phyloP scores from a whole-genome alignment of 176 grass and related monocot species.

The Cenchrus purpureus region DNA sequence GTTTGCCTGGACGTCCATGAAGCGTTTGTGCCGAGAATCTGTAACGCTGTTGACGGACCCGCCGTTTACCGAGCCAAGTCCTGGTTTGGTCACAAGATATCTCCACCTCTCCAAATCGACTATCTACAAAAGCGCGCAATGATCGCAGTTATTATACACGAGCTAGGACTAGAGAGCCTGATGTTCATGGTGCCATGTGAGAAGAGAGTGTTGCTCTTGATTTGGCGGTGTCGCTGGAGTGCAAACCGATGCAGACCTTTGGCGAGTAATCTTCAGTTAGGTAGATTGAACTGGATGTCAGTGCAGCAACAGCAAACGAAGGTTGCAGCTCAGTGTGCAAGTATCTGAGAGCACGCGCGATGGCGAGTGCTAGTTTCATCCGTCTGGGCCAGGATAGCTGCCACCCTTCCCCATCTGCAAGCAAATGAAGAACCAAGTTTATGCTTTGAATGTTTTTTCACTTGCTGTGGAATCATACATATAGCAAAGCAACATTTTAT shows the following conservation, averaged over 20 bases:
- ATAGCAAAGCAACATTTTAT: conserved; percentile 10
- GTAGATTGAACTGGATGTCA: conserved; percentile 83
- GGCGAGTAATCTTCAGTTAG: conserved; percentile 94
- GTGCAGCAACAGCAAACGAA: conserved; percentile 64
- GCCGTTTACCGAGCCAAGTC: conserved; percentile 50
- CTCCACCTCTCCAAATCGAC: conserved; percentile 95
- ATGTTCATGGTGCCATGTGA: neutral
- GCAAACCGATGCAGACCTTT: conserved; percentile 52
- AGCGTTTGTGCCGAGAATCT: conserved; percentile 57
- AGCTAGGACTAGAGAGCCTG: neutral
- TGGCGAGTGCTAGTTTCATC: conserved; percentile 70
- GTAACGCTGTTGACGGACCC: conserved; percentile 44
- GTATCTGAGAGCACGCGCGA: conserved; percentile 74
- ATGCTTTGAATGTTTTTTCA: neutral
- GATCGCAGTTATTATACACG: neutral
- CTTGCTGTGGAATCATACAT: neutral
- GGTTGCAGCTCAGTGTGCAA: conserved; percentile 88
- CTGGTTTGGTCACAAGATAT: conserved; percentile 59
- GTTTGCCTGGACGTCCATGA: conserved; percentile 84
- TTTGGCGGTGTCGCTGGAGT: neutral
- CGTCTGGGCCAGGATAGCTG: conserved; percentile 89
- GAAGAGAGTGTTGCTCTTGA: neutral
- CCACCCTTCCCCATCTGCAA: conserved; percentile 76
- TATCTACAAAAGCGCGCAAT: conserved; percentile 56
- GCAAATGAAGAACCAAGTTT: neutral